A percentile compares a stretch with the other conserved stretches of the same genome.
Evolutionary conservation across 371 early-diverging fungal genomes (phyloP).

Genomic region (Smittium culicis): DNA sequence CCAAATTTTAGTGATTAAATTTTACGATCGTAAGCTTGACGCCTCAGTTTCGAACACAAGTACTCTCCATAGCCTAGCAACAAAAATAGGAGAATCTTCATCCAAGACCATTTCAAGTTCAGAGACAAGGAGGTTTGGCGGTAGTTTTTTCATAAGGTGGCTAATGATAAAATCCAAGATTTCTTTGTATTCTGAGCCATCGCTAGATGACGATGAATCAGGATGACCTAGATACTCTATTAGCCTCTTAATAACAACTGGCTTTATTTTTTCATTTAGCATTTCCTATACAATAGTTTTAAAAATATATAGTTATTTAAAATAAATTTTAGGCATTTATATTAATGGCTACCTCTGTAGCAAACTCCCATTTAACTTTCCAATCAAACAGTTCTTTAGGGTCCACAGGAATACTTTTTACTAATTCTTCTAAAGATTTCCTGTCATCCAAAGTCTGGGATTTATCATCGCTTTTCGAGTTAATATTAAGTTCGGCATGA

Average conservation of each 20-base stretch:
- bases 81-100: conserved; percentile 26
- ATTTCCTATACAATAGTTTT: background rate
- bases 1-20: background rate
- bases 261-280: conserved; percentile 1
- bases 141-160: conserved; percentile 20
- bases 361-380: conserved; percentile 20
- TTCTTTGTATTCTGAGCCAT: conserved; percentile 23
- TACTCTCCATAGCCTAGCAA: conserved; percentile 24
- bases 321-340: background rate
- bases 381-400: conserved; percentile 17
- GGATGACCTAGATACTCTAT: conserved; percentile 18
- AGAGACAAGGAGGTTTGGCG: conserved; percentile 16
- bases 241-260: conserved; percentile 9
- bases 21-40: conserved; percentile 11
- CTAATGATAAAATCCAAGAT: conserved; percentile 22
- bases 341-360: conserved; percentile 9
- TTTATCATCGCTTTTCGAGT: background rate
- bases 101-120: conserved; percentile 33
- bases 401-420: conserved; percentile 18
- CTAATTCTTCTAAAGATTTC: conserved; percentile 5
- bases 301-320: background rate
- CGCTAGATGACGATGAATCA: conserved; percentile 15
- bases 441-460: background rate
- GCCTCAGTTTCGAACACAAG: conserved; percentile 45
- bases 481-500: too few relatives aligned